Base-by-base conservation (phyloP, 495 filamentous ascomycete genomes). In the Hypoxylon trugodes region DNA sequence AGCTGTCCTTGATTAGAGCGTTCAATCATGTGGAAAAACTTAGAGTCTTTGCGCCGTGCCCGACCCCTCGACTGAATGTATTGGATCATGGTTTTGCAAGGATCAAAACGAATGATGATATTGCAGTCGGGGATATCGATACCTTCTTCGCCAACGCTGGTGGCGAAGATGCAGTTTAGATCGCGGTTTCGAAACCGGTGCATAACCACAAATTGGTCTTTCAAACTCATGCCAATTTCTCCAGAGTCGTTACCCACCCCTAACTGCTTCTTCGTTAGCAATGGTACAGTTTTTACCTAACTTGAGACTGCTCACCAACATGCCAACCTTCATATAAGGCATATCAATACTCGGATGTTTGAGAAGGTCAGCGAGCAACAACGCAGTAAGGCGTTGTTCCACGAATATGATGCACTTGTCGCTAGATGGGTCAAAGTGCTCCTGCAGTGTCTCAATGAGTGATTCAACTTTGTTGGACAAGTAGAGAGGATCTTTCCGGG, bases 61-160 rank as follows among this genome's bases (percentile, higher is more conserved):
- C 95, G 83, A n/a, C 95, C 95, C 30, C 93, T 84, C 15, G 93
- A 97, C 72, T 98, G 95, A 13, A 98, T 89, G 73, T 97, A 98
- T 70, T 96, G 92, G 53, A 98, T 98, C 72, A 97, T 79, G 0
- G 95, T 97, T 7, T 84, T 73, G 73, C 93, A 96, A n/a, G 97
- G 82, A 72, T 97, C 89, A 69, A 97, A 98, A 16, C 89, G 83
- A 45, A 98, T 84, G 18, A 98, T 86, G 10, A 96, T 74, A 64
- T 96, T 97, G 81, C 95, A 98, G 65, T 96, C 92, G 0, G 94
- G 93, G 38, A 98, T 93, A 75, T 98, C 95, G 26, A 98, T 84
- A 4, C 95, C 95, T 74, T 98, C 95, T 73, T 98, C 95, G 1
- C 90, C 95, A 3, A 97, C 90, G 1, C 91, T 93, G 3, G 95